phyloP scores from a whole-genome alignment of 1,284 basidiomycete species.

The Crucibulum cyathiforme region DNA sequence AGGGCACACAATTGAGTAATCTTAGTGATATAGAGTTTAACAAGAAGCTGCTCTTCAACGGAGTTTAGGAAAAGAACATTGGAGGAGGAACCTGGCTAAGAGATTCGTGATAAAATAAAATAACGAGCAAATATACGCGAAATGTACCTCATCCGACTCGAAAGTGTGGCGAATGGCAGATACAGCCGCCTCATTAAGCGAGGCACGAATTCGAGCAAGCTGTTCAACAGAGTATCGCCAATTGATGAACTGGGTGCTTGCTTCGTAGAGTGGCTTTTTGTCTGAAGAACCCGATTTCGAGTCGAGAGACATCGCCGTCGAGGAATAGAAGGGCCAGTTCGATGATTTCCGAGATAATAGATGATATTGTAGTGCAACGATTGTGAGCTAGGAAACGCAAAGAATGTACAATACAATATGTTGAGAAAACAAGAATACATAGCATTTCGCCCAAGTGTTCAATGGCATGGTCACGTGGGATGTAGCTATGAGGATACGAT shows the following conservation, averaged over 20 bases:
- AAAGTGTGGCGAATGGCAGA: conserved; percentile 76
- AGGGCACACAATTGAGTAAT: conserved; percentile 85
- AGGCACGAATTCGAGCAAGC: conserved; percentile 62
- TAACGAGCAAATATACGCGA: not conserved
- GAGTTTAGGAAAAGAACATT: conserved; percentile 77
- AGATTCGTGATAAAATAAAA: conserved; percentile 3
- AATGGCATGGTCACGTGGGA: no score
- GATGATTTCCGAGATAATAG: no score
- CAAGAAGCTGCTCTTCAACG: conserved; percentile 87
- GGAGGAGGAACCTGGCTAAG: conserved; percentile 70
- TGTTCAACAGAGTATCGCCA: conserved; percentile 84
- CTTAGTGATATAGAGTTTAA: conserved; percentile 89
- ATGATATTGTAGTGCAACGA: no score
- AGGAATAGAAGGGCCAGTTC: no score
- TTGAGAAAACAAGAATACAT: no score
- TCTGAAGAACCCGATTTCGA: conserved; percentile 8
- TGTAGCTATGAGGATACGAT: no score
- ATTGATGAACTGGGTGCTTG: conserved; percentile 84
- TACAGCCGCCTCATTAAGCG: conserved; percentile 79
- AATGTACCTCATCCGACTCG: conserved; percentile 77
- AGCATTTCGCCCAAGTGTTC: no score
- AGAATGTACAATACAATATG: no score
- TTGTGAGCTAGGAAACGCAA: no score
- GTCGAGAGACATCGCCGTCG: no score
- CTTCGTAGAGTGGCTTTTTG: conserved; percentile 68